Base-by-base conservation (phyloP, 192 early-diverging fungal species). In the Backusella macrospora region DNA sequence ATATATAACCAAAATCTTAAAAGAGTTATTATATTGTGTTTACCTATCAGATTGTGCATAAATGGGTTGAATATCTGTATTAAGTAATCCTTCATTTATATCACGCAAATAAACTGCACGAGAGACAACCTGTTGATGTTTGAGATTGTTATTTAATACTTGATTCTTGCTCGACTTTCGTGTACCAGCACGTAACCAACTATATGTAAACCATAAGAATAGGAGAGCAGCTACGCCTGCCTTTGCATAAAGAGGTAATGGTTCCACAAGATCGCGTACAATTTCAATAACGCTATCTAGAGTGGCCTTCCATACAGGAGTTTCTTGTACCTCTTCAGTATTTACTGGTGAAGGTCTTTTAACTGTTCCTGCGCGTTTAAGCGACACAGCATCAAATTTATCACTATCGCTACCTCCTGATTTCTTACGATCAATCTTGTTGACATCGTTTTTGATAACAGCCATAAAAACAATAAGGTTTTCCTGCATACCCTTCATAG, bases 401-500 rank as follows among this genome's bases (percentile, higher is more conserved):
- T 68, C 67, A 9, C 44, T 47, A 42, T 18, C 38, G 14, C 18
- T 21, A 39, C 18, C 39, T 21, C 38, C 40, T 6, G 38, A 21
- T 46, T 47, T 68, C 18, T 46, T 68, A 12, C 26, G 42, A 16
- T 15, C 37, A 26, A 46, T 34, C 21, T 72, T 70, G 14, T 70
- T 78, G 4, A 82, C 74, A 68, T 86, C 87, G 0, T 66, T 65
- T 52, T 87, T 82, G 4, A 91, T n/a, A n/a, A 85, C 73, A 38
- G 82, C 77, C 10, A 79, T 49, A 18, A 90, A 49, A 14, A 85
- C 82, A 3, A 71, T 73, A 15, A 87, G 42, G 13, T 82, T 86
- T 14, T 87, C 89, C 21, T 79, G 74, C 43, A 90, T 86, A 6
- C 90, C 91, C 34, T 84, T 79, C 55, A 92, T 68, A 29, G 88